Conservation (phyloP, 1,284 basidiomycete species). For the Sanguinoderma infundibulare region DNA sequence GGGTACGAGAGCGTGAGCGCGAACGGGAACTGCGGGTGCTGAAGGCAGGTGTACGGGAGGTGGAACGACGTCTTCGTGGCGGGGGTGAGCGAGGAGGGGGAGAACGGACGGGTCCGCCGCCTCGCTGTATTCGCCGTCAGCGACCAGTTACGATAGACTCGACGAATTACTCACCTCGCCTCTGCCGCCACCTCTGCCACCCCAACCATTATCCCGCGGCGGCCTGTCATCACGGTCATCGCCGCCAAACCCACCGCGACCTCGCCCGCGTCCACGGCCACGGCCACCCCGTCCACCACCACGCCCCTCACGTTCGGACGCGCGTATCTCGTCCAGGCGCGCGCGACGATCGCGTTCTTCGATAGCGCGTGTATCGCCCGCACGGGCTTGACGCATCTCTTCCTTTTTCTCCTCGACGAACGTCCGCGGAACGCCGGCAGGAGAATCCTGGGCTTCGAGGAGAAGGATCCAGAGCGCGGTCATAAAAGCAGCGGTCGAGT, state of each 20-base stretch:
- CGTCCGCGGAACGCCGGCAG: constrained; percentile 89
- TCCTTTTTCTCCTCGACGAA: constrained; percentile 97
- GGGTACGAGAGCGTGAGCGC: constrained; percentile 25
- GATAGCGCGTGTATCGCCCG: constrained; percentile 71
- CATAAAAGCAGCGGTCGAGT: constrained; percentile 87
- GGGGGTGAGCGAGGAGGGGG: constrained; percentile 35
- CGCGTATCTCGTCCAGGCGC: constrained; percentile 70
- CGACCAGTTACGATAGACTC: constrained; percentile 8
- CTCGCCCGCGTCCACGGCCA: constrained; percentile 38
- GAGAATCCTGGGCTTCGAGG: constrained; percentile 87
- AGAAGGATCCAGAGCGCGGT: constrained; percentile 87
- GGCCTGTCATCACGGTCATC: constrained; percentile 31
- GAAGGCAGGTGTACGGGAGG: constrained; percentile 31
- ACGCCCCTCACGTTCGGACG: constrained; percentile 46
- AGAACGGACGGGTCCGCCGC: constrained; percentile 41
- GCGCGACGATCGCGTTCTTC: constrained; percentile 73
- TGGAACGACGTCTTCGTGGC: constrained; percentile 38
- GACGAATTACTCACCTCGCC: constrained; percentile 46
- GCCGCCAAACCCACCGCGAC: constrained; percentile 37
- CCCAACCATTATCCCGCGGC: constrained; percentile 35
- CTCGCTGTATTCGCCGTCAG: constrained; percentile 39
- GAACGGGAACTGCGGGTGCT: constrained; percentile 30
- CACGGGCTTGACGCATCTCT: constrained; percentile 82
- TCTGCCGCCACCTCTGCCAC: constrained; percentile 40
- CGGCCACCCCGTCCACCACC: constrained; percentile 49